phyloP scores from a whole-genome alignment of 2,329 filamentous ascomycete genomes.

The Claviceps sp. region DNA sequence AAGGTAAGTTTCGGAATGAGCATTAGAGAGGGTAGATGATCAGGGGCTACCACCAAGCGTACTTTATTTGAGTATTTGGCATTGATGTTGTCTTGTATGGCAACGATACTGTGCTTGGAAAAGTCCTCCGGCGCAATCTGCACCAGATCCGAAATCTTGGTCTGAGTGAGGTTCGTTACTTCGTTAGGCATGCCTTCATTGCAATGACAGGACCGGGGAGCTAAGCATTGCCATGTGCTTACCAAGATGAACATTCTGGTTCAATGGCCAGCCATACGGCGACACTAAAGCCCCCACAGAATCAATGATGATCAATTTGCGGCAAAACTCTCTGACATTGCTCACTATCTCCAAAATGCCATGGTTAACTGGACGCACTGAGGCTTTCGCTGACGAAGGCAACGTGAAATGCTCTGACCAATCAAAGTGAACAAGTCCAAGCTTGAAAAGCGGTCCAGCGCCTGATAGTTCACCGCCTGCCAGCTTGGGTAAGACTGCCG shows the following conservation, averaged over 20 bases:
- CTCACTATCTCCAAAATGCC: not conserved
- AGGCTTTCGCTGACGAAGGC: no score
- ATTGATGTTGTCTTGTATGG: conserved; percentile 95
- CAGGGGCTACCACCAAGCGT: not conserved
- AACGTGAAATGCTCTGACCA: not conserved
- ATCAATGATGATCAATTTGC: not conserved
- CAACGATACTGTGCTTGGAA: conserved; percentile 64
- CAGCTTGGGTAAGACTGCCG: not conserved
- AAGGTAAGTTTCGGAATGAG: conserved; percentile 1
- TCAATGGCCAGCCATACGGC: not conserved
- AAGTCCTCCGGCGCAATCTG: conserved; percentile 87
- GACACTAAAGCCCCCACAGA: not conserved
- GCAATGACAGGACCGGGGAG: not conserved
- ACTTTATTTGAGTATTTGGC: conserved; percentile 92
- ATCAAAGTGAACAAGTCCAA: not conserved
- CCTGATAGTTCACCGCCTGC: not conserved
- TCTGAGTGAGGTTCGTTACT: conserved; percentile 35
- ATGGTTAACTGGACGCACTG: not conserved
- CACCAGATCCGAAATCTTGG: conserved; percentile 86
- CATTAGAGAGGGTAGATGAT: no score
- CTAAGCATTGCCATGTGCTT: conserved; percentile 5
- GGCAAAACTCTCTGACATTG: not conserved
- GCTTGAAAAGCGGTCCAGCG: not conserved
- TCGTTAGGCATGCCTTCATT: not conserved
- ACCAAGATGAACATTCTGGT: conserved; percentile 38